Evolutionary conservation across 2,329 filamentous ascomycete genomes (phyloP).

Genomic region (Phialocephala sp.): DNA sequence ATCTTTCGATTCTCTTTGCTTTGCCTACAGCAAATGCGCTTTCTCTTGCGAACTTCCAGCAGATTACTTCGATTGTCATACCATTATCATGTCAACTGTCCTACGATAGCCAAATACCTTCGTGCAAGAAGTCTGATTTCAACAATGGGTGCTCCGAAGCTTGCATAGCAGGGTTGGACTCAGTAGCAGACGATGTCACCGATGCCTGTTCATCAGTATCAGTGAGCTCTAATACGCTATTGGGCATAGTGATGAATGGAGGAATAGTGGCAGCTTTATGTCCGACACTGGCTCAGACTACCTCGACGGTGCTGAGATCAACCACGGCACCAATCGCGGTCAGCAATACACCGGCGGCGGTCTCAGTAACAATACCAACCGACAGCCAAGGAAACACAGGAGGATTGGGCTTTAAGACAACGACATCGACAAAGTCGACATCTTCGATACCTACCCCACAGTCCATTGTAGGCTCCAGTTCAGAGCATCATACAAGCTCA

Average conservation of each 20-base stretch:
- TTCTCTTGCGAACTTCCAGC: constrained; percentile 42
- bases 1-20: constrained; percentile 24
- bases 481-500: constrained; percentile 3
- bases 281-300: constrained; percentile 25
- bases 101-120: constrained; percentile 38
- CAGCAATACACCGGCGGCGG: constrained; percentile 10
- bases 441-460: constrained; percentile 1
- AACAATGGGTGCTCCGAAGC: constrained; percentile 36
- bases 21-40: constrained; percentile 36
- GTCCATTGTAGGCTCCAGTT: constrained; percentile 7
- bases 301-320: constrained; percentile 20
- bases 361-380: constrained; percentile 22
- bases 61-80: constrained; percentile 34
- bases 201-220: constrained; percentile 30
- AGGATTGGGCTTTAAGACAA: constrained; percentile 19
- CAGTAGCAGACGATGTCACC: constrained; percentile 30
- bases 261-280: constrained; percentile 41
- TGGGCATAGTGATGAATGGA: constrained; percentile 41
- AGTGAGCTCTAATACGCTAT: constrained; percentile 35
- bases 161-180: constrained; percentile 34
- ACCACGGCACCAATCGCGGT: constrained; percentile 15
- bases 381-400: constrained; percentile 19
- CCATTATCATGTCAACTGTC: constrained; percentile 35
- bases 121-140: constrained; percentile 39
- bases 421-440: constrained; percentile 15